A percentile compares a stretch with the other conserved stretches of the same genome.
Conservation (phyloP, 345 rosid species). For the Boechera divaricarpa region DNA sequence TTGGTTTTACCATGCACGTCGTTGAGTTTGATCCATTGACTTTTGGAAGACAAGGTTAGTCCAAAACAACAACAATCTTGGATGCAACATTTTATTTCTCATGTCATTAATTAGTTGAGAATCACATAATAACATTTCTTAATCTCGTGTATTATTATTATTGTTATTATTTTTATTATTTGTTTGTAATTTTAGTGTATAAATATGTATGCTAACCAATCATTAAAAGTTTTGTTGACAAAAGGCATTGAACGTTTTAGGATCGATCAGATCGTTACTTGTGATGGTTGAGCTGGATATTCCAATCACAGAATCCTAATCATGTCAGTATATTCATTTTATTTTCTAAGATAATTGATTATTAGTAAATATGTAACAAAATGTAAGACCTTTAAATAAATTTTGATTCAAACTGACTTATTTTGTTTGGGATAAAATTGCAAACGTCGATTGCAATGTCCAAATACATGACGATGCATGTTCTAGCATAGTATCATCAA, state of each 20-base stretch:
- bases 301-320: conserved; percentile 3
- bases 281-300: conserved; percentile 30
- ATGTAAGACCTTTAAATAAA: background rate
- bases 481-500: conserved; percentile 9
- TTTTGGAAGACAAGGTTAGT: conserved; percentile 28
- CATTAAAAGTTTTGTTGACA: background rate
- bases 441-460: conserved; percentile 24
- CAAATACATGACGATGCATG: conserved; percentile 26
- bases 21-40: conserved; percentile 32
- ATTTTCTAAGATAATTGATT: background rate
- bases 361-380: background rate
- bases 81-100: background rate
- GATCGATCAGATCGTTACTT: background rate
- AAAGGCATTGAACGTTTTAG: background rate
- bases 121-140: background rate
- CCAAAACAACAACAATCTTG: conserved; percentile 10
- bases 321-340: conserved; percentile 24
- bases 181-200: background rate
- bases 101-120: background rate
- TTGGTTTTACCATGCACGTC: conserved; percentile 40
- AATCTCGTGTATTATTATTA: background rate
- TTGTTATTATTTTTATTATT: too few relatives aligned
- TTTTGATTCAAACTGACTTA: background rate
- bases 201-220: background rate
- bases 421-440: conserved; percentile 15